Evolutionary conservation across 495 filamentous ascomycete genomes (phyloP).

Genomic region (Copromyces sp.): DNA sequence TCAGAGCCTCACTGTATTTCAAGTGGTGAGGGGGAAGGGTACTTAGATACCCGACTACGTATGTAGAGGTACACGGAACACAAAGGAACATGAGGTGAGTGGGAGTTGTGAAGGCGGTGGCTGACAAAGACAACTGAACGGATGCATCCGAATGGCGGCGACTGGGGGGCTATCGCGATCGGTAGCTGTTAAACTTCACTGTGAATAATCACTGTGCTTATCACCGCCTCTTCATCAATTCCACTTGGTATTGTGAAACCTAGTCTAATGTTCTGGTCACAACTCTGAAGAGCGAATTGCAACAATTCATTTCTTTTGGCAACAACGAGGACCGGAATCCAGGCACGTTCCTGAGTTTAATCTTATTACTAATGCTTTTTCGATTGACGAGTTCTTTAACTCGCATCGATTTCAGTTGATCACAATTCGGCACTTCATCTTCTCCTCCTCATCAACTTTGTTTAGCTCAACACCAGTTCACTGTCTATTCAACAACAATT

Average conservation of each 20-base stretch:
- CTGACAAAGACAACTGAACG: background rate
- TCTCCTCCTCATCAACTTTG: background rate
- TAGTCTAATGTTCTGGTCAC: background rate
- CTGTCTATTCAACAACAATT: background rate
- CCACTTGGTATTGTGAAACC: background rate
- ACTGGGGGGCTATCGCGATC: background rate
- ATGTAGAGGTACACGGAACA: background rate
- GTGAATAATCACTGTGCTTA: background rate
- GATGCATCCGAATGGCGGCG: background rate
- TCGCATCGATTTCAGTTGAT: background rate
- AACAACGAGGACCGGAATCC: background rate
- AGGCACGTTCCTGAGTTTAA: background rate
- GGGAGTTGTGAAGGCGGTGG: background rate
- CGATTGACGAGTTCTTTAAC: too few relatives aligned
- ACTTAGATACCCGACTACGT: background rate
- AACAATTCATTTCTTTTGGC: background rate
- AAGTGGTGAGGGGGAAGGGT: background rate
- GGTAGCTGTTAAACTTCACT: background rate
- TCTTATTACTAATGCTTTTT: background rate
- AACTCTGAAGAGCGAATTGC: background rate
- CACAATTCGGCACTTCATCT: background rate
- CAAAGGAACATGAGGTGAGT: background rate
- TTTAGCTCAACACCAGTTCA: background rate
- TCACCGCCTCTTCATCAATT: background rate
- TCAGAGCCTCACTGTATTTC: background rate